These are phyloP conservation scores for Sclerotinia trifoliorum DNA, from an alignment of 2,329 filamentous ascomycete species.

Conservation along the genomic window DNA sequence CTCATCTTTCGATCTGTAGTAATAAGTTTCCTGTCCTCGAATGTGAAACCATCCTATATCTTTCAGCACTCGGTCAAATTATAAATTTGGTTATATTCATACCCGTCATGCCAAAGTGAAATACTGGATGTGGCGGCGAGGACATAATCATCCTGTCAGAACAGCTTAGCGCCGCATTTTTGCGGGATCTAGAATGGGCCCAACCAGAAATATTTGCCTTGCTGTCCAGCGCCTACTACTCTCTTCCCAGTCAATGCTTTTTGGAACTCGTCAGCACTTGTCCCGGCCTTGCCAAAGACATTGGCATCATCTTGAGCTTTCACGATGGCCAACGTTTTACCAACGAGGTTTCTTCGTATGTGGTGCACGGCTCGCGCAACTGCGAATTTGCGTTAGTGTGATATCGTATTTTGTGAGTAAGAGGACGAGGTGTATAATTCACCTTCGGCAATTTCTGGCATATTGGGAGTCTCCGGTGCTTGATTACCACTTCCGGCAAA, in stretches of 20 bases:
- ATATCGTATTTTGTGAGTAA: neutral
- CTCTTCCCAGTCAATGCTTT: constrained; percentile 73
- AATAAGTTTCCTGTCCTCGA: constrained; percentile 70
- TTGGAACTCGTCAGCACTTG: constrained; percentile 71
- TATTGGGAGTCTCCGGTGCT: constrained; percentile 34
- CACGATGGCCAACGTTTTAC: constrained; percentile 71
- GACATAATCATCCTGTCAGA: constrained; percentile 63
- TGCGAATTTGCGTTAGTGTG: constrained; percentile 35
- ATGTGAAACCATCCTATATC: constrained; percentile 77
- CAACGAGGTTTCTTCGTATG: constrained; percentile 78
- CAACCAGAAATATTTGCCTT: constrained; percentile 95
- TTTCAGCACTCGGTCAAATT: constrained; percentile 20
- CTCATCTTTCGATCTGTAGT: constrained; percentile 65
- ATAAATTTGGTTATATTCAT: constrained; percentile 23
- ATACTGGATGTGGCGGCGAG: constrained; percentile 77
- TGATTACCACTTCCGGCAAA: neutral
- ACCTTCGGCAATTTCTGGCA: constrained; percentile 66
- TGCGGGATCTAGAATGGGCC: neutral
- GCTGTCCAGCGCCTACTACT: constrained; percentile 68
- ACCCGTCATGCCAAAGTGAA: constrained; percentile 79
- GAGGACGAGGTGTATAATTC: constrained; percentile 19
- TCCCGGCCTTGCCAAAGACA: constrained; percentile 89
- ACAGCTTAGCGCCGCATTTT: constrained; percentile 8
- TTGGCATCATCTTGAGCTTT: constrained; percentile 75
- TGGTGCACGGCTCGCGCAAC: constrained; percentile 86